Conservation (phyloP, 148 eudicot species). For the Chenopodium berlandieri region DNA sequence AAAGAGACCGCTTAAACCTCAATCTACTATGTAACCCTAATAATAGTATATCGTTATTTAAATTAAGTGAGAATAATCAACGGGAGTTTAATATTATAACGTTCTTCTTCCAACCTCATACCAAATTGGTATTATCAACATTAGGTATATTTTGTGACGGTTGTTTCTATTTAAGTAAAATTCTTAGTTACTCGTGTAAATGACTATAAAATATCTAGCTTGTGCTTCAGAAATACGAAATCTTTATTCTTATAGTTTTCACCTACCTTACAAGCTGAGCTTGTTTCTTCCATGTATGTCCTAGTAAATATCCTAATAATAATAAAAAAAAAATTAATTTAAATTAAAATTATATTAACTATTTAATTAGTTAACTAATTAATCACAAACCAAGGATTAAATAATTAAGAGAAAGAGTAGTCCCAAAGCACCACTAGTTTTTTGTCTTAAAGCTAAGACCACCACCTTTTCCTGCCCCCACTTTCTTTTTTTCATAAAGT, state of each 20-base stretch:
- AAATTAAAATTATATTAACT: too few relatives aligned
- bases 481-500: conserved; percentile 51
- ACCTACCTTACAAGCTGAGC: too few relatives aligned
- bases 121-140: too few relatives aligned
- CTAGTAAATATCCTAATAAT: not conserved
- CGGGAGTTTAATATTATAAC: too few relatives aligned
- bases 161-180: not conserved
- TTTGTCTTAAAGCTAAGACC: conserved; percentile 39
- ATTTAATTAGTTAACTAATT: conserved; percentile 1
- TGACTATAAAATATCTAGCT: too few relatives aligned
- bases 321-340: too few relatives aligned
- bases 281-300: too few relatives aligned
- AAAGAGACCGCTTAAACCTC: conserved; percentile 14
- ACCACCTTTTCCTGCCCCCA: conserved; percentile 41
- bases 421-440: conserved; percentile 36
- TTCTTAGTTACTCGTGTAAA: not conserved
- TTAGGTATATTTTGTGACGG: not conserved
- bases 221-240: too few relatives aligned
- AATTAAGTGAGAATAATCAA: not conserved
- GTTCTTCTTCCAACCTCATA: too few relatives aligned
- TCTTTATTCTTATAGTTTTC: too few relatives aligned
- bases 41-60: conserved; percentile 10
- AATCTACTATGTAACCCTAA: conserved; percentile 30
- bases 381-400: conserved; percentile 32
- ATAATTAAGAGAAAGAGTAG: conserved; percentile 25